These are phyloP conservation scores for Rugosomyces carneus DNA, from an alignment of 1,284 basidiomycete species.

Conservation along the genomic window DNA sequence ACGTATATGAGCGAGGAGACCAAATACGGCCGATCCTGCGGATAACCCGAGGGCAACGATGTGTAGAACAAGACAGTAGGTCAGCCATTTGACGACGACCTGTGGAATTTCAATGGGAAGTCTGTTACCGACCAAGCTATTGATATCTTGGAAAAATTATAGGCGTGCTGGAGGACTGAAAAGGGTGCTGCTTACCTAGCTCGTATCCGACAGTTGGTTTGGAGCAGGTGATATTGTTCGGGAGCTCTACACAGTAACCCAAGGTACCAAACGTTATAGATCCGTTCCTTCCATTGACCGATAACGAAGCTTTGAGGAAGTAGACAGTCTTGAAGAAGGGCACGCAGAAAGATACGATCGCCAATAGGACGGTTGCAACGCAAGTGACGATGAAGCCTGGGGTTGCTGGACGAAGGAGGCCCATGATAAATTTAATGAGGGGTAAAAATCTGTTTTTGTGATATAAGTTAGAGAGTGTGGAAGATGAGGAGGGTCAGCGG, in stretches of 20 bases:
- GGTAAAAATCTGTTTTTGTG: neutral
- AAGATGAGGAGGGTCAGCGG: too few species aligned
- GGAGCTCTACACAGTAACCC: constrained; percentile 70
- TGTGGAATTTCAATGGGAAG: constrained; percentile 64
- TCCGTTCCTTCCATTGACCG: constrained; percentile 44
- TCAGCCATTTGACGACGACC: constrained; percentile 83
- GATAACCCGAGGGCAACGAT: constrained; percentile 73
- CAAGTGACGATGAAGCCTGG: constrained; percentile 81
- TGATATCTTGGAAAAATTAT: constrained; percentile 55
- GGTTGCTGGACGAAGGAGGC: constrained; percentile 67
- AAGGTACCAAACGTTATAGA: constrained; percentile 77
- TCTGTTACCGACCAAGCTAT: constrained; percentile 66
- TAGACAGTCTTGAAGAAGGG: constrained; percentile 80
- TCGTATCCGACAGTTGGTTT: constrained; percentile 77
- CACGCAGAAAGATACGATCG: constrained; percentile 80
- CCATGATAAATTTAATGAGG: constrained; percentile 32
- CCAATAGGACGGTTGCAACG: constrained; percentile 67
- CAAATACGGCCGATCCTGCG: constrained; percentile 68
- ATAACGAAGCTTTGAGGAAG: constrained; percentile 74
- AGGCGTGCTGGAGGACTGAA: constrained; percentile 11
- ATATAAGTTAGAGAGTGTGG: neutral
- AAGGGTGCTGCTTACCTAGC: constrained; percentile 51
- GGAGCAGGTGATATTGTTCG: constrained; percentile 61
- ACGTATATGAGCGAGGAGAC: constrained; percentile 78
- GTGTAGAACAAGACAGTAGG: constrained; percentile 85